Evolutionary conservation across 2,329 filamentous ascomycete species (phyloP).

Genomic region (Parastagonospora nodorum): DNA sequence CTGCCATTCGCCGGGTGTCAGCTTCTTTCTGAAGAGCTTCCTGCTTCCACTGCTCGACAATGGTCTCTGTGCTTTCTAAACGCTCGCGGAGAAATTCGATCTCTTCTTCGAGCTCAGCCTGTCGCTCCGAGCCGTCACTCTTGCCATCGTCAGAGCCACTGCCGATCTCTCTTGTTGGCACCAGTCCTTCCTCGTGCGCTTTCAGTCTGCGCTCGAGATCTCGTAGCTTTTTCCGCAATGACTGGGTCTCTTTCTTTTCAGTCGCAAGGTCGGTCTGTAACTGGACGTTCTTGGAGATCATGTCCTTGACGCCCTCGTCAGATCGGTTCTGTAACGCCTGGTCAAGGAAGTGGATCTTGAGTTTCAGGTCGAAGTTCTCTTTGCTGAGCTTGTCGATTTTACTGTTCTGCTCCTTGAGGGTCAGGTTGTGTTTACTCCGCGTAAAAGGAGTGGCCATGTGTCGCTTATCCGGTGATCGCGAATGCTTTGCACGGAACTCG

Average conservation of each 20-base stretch:
- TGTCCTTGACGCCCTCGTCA: conserved; percentile 95
- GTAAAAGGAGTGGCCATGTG: conserved; percentile 45
- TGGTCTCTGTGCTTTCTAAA: conserved; percentile 79
- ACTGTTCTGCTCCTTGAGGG: conserved; percentile 94
- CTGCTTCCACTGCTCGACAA: conserved; percentile 80
- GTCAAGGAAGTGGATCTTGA: conserved; percentile 96
- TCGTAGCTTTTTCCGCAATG: conserved; percentile 77
- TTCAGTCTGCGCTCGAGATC: conserved; percentile 82
- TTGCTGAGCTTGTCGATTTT: conserved; percentile 96
- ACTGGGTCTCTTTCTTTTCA: conserved; percentile 87
- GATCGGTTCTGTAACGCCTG: conserved; percentile 91
- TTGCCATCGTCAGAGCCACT: conserved; percentile 57
- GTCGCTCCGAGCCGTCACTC: conserved; percentile 60
- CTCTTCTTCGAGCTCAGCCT: conserved; percentile 79
- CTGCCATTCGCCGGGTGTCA: conserved; percentile 84
- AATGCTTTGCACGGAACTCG: conserved; percentile 80
- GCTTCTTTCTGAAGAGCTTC: conserved; percentile 80
- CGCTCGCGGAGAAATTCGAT: conserved; percentile 82
- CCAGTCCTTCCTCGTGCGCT: conserved; percentile 59
- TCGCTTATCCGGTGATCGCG: conserved; percentile 66
- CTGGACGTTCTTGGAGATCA: conserved; percentile 97
- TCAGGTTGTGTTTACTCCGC: conserved; percentile 61
- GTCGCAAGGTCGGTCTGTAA: conserved; percentile 88
- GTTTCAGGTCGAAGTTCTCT: conserved; percentile 96
- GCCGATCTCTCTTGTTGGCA: conserved; percentile 50